phyloP scores from a whole-genome alignment of 805 yeast species.

The Ogataea degrootiae region DNA sequence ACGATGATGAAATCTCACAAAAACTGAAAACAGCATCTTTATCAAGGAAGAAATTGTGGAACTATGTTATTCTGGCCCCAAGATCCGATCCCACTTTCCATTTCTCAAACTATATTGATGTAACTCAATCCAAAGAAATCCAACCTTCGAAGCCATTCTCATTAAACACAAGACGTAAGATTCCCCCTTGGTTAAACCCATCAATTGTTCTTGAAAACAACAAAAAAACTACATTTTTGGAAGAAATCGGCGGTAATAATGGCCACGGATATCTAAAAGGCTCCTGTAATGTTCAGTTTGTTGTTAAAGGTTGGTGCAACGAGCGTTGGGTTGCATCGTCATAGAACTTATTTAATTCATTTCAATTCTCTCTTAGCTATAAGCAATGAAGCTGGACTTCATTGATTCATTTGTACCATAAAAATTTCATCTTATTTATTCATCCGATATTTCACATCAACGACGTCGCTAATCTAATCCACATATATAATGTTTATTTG shows the following conservation, averaged over 20 bases:
- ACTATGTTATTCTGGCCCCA: slow-evolving; percentile 47
- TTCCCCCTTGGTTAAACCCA: slow-evolving; percentile 13
- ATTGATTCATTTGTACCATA: not conserved
- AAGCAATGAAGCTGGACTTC: not conserved
- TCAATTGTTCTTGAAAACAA: slow-evolving; percentile 3
- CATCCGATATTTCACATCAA: not conserved
- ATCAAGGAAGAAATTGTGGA: slow-evolving; percentile 48
- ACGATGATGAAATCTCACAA: not conserved
- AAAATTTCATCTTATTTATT: not conserved
- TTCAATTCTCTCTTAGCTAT: not conserved
- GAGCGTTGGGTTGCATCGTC: slow-evolving; percentile 30
- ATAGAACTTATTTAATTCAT: not conserved
- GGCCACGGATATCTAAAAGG: slow-evolving; percentile 14
- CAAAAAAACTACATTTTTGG: not conserved
- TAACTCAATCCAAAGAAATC: not conserved
- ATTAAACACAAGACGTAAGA: not conserved
- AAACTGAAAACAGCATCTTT: slow-evolving; percentile 34
- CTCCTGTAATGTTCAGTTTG: slow-evolving; percentile 29
- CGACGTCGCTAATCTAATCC: too few relatives aligned
- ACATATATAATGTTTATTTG: too few relatives aligned
- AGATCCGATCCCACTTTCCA: slow-evolving; percentile 31
- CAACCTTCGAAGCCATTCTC: not conserved
- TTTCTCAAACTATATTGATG: slow-evolving; percentile 1
- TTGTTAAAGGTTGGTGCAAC: slow-evolving; percentile 42
- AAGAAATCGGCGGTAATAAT: not conserved